A percentile compares a stretch with the other conserved stretches of the same genome.
Evolutionary conservation across 345 rosid genomes (phyloP).

Genomic region (Eucalyptus globulus): DNA sequence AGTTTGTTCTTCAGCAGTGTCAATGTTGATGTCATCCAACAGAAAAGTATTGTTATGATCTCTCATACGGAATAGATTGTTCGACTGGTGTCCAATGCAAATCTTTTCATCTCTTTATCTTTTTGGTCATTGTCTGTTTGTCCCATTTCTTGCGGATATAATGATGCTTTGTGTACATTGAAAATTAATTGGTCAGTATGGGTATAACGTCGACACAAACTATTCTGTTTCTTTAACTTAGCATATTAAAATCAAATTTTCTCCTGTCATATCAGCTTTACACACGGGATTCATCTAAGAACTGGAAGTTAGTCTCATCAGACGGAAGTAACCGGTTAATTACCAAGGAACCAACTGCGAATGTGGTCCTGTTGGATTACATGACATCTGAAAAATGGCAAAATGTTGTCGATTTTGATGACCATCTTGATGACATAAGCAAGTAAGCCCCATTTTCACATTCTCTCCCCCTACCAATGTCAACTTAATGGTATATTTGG

Average conservation of each 20-base stretch:
- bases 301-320: constrained; percentile 61
- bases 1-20: not conserved
- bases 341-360: constrained; percentile 78
- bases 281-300: constrained; percentile 78
- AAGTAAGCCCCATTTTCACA: constrained; percentile 32
- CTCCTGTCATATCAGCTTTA: constrained; percentile 34
- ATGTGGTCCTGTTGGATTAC: constrained; percentile 52
- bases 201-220: not conserved
- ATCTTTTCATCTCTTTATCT: not conserved
- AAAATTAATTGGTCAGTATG: not conserved
- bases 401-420: constrained; percentile 77
- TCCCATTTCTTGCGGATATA: not conserved
- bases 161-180: not conserved
- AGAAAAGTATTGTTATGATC: not conserved
- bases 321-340: constrained; percentile 59
- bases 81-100: not conserved
- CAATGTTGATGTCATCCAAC: not conserved
- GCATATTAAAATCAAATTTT: not conserved
- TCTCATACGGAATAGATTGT: not conserved
- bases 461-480: not conserved
- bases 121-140: not conserved
- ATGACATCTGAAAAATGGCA: constrained; percentile 75
- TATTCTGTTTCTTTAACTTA: not conserved
- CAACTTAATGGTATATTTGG: too few species aligned
- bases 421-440: constrained; percentile 85